Evolutionary conservation across 1,284 basidiomycete genomes (phyloP).

Genomic region (Cystobasidium pallidum): DNA sequence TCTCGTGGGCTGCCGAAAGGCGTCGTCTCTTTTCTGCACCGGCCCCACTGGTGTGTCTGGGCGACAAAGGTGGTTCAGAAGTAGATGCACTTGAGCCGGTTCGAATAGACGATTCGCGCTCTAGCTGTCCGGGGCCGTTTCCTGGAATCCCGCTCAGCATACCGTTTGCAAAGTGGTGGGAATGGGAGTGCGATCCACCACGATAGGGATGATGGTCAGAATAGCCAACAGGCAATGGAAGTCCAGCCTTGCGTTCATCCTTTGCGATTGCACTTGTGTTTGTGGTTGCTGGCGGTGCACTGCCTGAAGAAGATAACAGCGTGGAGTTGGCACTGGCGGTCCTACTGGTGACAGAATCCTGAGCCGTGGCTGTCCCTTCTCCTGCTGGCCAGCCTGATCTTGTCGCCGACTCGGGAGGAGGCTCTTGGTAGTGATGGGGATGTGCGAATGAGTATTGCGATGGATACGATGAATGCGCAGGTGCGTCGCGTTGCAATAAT

Average conservation of each 20-base stretch:
- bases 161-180: background rate
- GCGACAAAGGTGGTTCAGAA: slow-evolving; percentile 9
- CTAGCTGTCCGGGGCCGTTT: background rate
- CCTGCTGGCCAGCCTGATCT: slow-evolving; percentile 4
- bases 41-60: background rate
- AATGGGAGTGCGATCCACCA: background rate
- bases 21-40: slow-evolving; percentile 4
- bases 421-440: background rate
- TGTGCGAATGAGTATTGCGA: background rate
- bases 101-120: slow-evolving; percentile 5
- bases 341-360: background rate
- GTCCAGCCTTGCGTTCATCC: background rate
- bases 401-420: background rate
- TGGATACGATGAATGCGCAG: background rate
- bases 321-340: background rate
- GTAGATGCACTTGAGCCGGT: slow-evolving; percentile 14
- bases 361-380: background rate
- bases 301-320: background rate
- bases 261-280: background rate
- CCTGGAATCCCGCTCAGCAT: background rate
- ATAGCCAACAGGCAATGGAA: background rate
- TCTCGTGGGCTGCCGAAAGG: slow-evolving; percentile 3
- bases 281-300: background rate
- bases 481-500: background rate
- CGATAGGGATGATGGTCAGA: slow-evolving; percentile 4